A percentile compares a stretch with the other conserved stretches of the same genome.
These are phyloP conservation scores for Polyporus tsugae DNA, from an alignment of 1,284 basidiomycete genomes.

Conservation along the genomic window DNA sequence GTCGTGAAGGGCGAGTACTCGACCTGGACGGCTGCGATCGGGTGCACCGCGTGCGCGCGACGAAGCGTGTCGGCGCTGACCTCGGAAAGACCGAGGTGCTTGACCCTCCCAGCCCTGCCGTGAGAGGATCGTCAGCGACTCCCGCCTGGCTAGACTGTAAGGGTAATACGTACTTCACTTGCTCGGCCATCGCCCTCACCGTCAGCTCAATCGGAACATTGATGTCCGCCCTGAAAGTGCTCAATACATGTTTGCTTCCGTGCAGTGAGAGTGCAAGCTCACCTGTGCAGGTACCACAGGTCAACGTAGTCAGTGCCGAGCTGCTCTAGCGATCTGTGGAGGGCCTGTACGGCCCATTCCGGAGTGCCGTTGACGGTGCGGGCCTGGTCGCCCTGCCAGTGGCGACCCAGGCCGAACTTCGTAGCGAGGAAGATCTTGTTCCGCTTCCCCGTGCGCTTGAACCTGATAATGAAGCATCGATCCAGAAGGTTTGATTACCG, in stretches of 20 bases:
- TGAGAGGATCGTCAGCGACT: background rate
- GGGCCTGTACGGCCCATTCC: slow-evolving; percentile 45
- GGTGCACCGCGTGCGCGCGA: slow-evolving; percentile 67
- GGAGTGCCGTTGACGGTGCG: slow-evolving; percentile 42
- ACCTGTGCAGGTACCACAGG: slow-evolving; percentile 40
- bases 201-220: slow-evolving; percentile 57
- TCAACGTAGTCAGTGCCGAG: slow-evolving; percentile 57
- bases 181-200: slow-evolving; percentile 58
- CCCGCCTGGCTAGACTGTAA: background rate
- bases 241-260: background rate
- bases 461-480: background rate
- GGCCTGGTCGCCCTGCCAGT: slow-evolving; percentile 2
- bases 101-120: slow-evolving; percentile 64
- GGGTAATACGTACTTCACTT: slow-evolving; percentile 53
- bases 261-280: background rate
- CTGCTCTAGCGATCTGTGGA: slow-evolving; percentile 47
- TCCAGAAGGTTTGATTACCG: no score
- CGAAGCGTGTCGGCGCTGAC: slow-evolving; percentile 63
- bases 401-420: slow-evolving; percentile 52
- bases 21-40: slow-evolving; percentile 68
- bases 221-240: background rate
- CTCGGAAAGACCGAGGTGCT: slow-evolving; percentile 71
- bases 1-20: slow-evolving; percentile 71
- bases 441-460: slow-evolving; percentile 46
- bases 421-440: slow-evolving; percentile 55